Percentiles rank a stretch among this genome's conserved stretches.
phyloP scores from a whole-genome alignment of 2,329 filamentous ascomycete species.

The Trichoderma koningii region DNA sequence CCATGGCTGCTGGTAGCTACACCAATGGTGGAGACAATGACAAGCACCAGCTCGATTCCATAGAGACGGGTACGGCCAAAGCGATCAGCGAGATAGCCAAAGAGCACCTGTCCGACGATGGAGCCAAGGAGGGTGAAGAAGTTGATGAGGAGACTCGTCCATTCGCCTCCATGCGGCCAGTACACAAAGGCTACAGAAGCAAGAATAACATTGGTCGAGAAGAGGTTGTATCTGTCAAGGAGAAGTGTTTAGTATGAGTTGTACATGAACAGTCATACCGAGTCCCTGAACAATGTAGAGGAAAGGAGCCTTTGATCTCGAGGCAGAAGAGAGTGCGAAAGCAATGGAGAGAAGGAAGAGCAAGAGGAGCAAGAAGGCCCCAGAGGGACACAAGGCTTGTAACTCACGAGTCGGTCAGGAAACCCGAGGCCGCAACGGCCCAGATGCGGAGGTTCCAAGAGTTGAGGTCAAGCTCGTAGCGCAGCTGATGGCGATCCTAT shows the following conservation, averaged over 20 bases:
- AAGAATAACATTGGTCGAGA: constrained; percentile 58
- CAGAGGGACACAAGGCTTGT: not conserved
- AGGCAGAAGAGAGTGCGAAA: not conserved
- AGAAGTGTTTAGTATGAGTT: not conserved
- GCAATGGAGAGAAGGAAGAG: not conserved
- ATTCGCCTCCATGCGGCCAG: constrained; percentile 49
- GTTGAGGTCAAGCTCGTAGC: constrained; percentile 57
- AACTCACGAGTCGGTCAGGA: constrained; percentile 55
- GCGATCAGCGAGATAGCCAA: constrained; percentile 56
- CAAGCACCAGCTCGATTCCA: constrained; percentile 58
- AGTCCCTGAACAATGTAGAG: too few species aligned
- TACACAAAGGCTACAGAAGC: constrained; percentile 56
- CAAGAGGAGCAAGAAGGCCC: not conserved
- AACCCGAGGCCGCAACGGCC: constrained; percentile 57
- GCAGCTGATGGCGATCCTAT: constrained; percentile 54
- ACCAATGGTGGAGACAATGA: constrained; percentile 59
- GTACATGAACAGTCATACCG: too few species aligned
- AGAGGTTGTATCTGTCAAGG: constrained; percentile 53
- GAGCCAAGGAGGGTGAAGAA: constrained; percentile 56
- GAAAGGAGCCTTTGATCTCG: too few species aligned
- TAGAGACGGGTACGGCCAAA: constrained; percentile 58
- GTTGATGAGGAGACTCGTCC: constrained; percentile 53
- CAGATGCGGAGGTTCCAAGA: constrained; percentile 58
- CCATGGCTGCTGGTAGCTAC: constrained; percentile 56
- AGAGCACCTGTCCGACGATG: constrained; percentile 54